A percentile compares a stretch with the other conserved stretches of the same genome.
phyloP scores from a whole-genome alignment of 768 basidiomycete genomes.

The Serpula lacrymans region DNA sequence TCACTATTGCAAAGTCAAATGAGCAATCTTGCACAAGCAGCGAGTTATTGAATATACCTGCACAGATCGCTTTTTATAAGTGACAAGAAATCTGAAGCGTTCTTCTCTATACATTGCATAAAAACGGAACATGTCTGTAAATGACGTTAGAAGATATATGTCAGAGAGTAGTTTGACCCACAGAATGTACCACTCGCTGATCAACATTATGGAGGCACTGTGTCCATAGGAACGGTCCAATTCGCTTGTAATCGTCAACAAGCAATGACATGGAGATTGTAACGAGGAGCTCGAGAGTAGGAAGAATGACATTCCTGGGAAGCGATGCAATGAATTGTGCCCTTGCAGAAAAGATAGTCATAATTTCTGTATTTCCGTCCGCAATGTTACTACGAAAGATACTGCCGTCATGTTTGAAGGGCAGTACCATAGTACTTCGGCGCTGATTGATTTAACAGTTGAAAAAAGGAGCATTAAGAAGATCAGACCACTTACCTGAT shows the following conservation, averaged over 20 bases:
- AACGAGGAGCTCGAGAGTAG: slow-evolving; percentile 59
- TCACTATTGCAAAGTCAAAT: slow-evolving; percentile 5
- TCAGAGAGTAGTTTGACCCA: slow-evolving; percentile 27
- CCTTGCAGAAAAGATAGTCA: slow-evolving; percentile 34
- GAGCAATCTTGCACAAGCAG: background rate
- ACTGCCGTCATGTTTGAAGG: slow-evolving; percentile 21
- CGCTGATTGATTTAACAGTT: slow-evolving; percentile 25
- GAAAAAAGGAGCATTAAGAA: slow-evolving; percentile 9
- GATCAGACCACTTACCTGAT: slow-evolving; percentile 35
- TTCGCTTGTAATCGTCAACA: slow-evolving; percentile 43
- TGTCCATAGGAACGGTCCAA: slow-evolving; percentile 60
- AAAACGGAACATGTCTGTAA: slow-evolving; percentile 57
- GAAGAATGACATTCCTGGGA: slow-evolving; percentile 41
- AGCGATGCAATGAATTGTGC: slow-evolving; percentile 41
- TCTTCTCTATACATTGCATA: slow-evolving; percentile 73
- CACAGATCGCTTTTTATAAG: slow-evolving; percentile 53
- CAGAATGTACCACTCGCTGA: slow-evolving; percentile 46
- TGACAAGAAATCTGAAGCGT: slow-evolving; percentile 42
- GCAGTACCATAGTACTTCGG: slow-evolving; percentile 39
- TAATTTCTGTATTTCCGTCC: slow-evolving; percentile 26
- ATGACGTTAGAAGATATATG: slow-evolving; percentile 2
- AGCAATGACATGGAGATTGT: slow-evolving; percentile 53
- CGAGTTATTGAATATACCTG: slow-evolving; percentile 38
- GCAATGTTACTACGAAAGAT: slow-evolving; percentile 3
- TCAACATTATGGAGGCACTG: slow-evolving; percentile 39